phyloP scores from a whole-genome alignment of 495 filamentous ascomycete genomes.

The Zalerion maritima region DNA sequence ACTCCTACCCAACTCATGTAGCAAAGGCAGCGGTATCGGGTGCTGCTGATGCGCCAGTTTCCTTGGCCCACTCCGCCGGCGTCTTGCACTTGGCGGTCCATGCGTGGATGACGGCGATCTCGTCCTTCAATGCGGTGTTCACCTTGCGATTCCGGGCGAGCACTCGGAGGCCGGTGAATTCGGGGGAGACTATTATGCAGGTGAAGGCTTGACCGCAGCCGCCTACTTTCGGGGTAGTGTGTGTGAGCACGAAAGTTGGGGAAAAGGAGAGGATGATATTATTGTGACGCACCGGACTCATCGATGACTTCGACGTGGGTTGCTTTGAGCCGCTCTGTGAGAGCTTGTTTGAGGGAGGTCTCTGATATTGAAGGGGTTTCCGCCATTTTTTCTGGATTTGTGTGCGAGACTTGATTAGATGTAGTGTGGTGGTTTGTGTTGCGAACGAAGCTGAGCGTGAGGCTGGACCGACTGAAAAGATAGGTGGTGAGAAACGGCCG shows the following conservation, averaged over 20 bases:
- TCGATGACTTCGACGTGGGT: conserved; percentile 84
- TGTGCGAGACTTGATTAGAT: conserved; percentile 7
- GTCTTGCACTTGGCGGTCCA: conserved; percentile 97
- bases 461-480: conserved; percentile 8
- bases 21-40: too few species aligned
- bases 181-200: conserved; percentile 75
- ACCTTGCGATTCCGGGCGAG: conserved; percentile 82
- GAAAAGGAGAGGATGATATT: background rate
- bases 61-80: conserved; percentile 78
- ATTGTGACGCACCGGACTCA: conserved; percentile 56
- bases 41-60: conserved; percentile 34
- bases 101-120: conserved; percentile 93
- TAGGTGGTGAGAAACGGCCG: background rate
- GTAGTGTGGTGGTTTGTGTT: conserved; percentile 1
- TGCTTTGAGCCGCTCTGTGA: conserved; percentile 61
- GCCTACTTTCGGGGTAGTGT: conserved; percentile 34
- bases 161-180: conserved; percentile 75
- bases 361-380: conserved; percentile 50
- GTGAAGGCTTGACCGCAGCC: conserved; percentile 95
- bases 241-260: conserved; percentile 1
- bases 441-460: conserved; percentile 1
- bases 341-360: conserved; percentile 47
- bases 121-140: conserved; percentile 73
- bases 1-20: too few species aligned
- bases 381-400: conserved; percentile 25